Conservation (phyloP, 306 rosid species). For the Quercus engelmannii region DNA sequence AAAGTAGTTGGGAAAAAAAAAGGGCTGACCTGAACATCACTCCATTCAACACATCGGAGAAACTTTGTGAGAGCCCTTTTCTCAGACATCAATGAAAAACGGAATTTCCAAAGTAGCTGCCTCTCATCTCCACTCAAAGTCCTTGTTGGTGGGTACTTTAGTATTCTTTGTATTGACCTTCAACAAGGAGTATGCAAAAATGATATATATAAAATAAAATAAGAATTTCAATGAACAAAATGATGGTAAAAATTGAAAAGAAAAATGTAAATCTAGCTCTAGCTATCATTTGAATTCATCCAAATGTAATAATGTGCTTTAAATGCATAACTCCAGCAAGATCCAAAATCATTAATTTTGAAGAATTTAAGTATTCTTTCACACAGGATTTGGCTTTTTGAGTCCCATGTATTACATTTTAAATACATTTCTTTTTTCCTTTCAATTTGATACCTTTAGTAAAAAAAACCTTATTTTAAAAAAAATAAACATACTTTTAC, state of each 20-base stretch:
- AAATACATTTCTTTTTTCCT: not conserved
- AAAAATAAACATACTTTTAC: not conserved
- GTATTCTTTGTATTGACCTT: slow-evolving; percentile 86
- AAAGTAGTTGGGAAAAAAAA: not conserved
- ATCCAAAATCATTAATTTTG: not conserved
- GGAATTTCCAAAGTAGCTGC: slow-evolving; percentile 97
- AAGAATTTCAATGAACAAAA: slow-evolving; percentile 8
- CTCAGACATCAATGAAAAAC: slow-evolving; percentile 97
- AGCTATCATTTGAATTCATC: not conserved
- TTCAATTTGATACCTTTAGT: not conserved
- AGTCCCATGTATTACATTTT: not conserved
- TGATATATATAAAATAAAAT: slow-evolving; percentile 2
- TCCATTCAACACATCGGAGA: slow-evolving; percentile 98
- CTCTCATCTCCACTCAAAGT: slow-evolving; percentile 97
- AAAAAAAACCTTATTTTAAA: not conserved
- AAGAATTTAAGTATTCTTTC: not conserved
- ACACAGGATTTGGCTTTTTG: not conserved
- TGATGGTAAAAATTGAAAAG: not conserved
- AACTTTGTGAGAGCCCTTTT: slow-evolving; percentile 99
- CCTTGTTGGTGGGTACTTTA: slow-evolving; percentile 96
- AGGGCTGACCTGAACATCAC: slow-evolving; percentile 82
- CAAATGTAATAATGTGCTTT: not conserved
- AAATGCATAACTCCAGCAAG: not conserved
- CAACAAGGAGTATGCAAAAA: slow-evolving; percentile 24
- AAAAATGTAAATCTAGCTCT: not conserved